Evolutionary conservation across 805 yeast species (phyloP), one percentile per base, ranked within the genome.

Genomic region (Saccharomyces jurei): DNA sequence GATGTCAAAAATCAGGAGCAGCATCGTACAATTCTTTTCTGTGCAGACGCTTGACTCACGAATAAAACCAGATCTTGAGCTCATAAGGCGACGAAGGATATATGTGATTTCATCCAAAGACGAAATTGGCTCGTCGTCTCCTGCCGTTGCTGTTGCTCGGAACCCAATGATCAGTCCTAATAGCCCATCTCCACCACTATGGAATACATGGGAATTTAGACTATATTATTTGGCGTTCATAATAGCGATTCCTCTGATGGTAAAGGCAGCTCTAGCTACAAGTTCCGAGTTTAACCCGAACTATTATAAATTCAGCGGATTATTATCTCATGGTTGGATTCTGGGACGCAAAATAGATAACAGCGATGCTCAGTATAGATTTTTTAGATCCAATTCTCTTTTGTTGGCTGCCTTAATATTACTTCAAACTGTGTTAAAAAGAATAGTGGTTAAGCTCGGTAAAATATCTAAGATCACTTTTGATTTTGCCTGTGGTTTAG

Each of bases 331-430:
- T 8, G 97, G 97, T 3, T 91, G 97, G 97, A 74, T 89, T 61
- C 80, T 84, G 64, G 96, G 96, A 4, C 72, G 96, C 22, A 86
- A 84, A 68, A 94, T 88, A 47, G 98, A 91, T 69, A 89, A 90
- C 66, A 85, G 96, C 2, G 98, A 91, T 66, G 75, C 76, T 44
- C 98, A 91, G 68, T 92, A 91, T 65, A 71, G 87, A 22, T 87
- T 89, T 63, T 88, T 91, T 67, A 78, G 97, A 61, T 83, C 85
- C 64, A 89, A 89, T 65, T 76, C 90, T 58, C 80, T 81, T 17
- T 66, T 84, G 51, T 71, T 91, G 51, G 66, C 74, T n/a, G 80
- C 72, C 0, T 73, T 88, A 49, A 75, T 84, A 46, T 60, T 64
- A 0, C 64, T 74, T 2, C 97, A 91, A 68, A 68, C 74, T 8